Conservation (phyloP, 2,329 filamentous ascomycete genomes). For the Colletotrichum sojae region DNA sequence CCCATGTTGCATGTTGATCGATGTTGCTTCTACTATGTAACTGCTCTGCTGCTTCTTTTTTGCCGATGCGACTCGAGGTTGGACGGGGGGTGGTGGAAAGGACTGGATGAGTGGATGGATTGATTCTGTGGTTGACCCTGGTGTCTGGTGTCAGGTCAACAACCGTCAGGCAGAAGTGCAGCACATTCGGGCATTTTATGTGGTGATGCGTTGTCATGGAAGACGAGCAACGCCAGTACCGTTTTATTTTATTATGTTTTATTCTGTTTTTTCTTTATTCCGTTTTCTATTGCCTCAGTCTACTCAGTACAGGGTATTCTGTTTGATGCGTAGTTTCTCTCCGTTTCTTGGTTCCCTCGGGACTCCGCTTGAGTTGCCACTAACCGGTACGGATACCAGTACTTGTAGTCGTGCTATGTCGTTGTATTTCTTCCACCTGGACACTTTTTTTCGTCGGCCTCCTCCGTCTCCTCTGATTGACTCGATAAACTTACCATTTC, state of each 20-base stretch:
- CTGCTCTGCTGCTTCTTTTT: neutral
- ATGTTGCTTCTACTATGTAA: constrained; percentile 6
- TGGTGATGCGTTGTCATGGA: constrained; percentile 68
- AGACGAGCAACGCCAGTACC: constrained; percentile 17
- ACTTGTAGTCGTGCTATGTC: too few relatives aligned
- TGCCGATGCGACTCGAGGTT: constrained; percentile 12
- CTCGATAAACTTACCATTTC: constrained; percentile 21
- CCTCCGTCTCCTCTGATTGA: constrained; percentile 27
- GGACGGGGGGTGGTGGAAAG: neutral
- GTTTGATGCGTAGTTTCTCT: constrained; percentile 3
- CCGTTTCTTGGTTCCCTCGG: constrained; percentile 6
- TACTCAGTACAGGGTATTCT: neutral
- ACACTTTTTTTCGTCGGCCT: too few relatives aligned
- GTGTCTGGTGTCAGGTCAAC: constrained; percentile 47
- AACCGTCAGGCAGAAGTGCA: constrained; percentile 61
- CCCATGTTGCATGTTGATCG: constrained; percentile 28
- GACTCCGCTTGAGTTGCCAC: neutral
- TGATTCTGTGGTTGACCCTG: constrained; percentile 14
- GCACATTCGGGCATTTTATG: constrained; percentile 58
- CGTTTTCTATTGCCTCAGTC: neutral
- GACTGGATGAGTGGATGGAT: neutral
- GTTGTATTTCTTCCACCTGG: too few relatives aligned
- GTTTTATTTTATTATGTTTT: constrained; percentile 39
- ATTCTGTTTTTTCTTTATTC: constrained; percentile 34
- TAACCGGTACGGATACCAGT: neutral